Conservation (phyloP, 495 filamentous ascomycete genomes). For the Hypoxylon trugodes region DNA sequence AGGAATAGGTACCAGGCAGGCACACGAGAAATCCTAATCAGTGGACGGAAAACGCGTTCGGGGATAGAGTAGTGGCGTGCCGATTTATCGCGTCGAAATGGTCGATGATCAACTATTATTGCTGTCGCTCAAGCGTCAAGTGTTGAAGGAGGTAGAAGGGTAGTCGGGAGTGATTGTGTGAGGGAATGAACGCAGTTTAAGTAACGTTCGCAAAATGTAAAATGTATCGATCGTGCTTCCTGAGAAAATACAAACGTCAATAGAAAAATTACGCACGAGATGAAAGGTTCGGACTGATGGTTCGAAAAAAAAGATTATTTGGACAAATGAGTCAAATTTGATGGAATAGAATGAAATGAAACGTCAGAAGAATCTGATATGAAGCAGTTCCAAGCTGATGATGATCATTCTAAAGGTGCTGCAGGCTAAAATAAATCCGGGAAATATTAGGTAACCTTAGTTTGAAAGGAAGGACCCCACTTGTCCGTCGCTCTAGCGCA, state of each 20-base stretch:
- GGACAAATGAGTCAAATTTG: not conserved
- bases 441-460: not conserved
- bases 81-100: not conserved
- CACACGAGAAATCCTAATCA: not conserved
- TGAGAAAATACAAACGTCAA: not conserved
- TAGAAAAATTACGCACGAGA: not conserved
- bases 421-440: constrained; percentile 7
- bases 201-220: not conserved
- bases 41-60: not conserved
- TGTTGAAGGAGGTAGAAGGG: not conserved
- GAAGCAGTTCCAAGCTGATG: constrained; percentile 9
- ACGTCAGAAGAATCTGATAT: not conserved
- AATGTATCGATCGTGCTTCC: not conserved
- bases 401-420: constrained; percentile 6
- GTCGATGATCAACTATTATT: not conserved
- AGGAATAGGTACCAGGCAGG: too few relatives aligned
- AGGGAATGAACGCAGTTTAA: not conserved
- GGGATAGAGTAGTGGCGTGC: not conserved
- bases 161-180: not conserved
- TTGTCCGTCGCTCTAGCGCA: not conserved
- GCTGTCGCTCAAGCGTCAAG: not conserved
- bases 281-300: not conserved
- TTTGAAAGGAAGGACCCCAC: constrained; percentile 3
- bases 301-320: not conserved
- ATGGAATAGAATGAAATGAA: constrained; percentile 1